Percentiles rank a stretch among this genome's conserved stretches.
These are phyloP conservation scores for Saturnispora halmiae DNA, from an alignment of 805 yeast species.

Conservation along the genomic window DNA sequence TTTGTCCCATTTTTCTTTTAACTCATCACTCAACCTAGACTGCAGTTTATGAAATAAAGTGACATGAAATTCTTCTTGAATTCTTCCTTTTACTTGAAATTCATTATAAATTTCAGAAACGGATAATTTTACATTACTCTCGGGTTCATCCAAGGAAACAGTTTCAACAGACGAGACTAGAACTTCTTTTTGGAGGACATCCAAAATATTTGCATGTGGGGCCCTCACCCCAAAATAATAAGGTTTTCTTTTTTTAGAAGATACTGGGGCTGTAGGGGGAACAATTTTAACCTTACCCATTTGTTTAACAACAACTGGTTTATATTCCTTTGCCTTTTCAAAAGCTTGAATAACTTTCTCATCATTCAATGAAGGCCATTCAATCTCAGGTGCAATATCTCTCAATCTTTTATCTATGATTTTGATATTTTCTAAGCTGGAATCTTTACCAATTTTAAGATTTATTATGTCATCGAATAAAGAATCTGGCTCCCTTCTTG, in stretches of 20 bases:
- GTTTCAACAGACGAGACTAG: neutral
- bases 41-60: constrained; percentile 46
- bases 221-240: constrained; percentile 40
- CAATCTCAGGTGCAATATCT: constrained; percentile 35
- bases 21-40: constrained; percentile 12
- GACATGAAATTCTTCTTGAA: constrained; percentile 55
- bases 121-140: neutral
- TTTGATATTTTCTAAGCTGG: constrained; percentile 44
- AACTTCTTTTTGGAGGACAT: constrained; percentile 4
- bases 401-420: constrained; percentile 33
- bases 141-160: neutral
- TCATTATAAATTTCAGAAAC: constrained; percentile 2
- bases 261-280: neutral
- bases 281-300: constrained; percentile 15
- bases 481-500: constrained; percentile 46
- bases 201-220: constrained; percentile 10
- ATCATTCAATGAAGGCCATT: constrained; percentile 32
- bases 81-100: constrained; percentile 27
- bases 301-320: constrained; percentile 40
- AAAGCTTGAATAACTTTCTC: constrained; percentile 40
- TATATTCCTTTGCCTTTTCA: constrained; percentile 41
- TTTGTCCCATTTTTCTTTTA: constrained; percentile 16
- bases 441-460: constrained; percentile 37
- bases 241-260: constrained; percentile 23
- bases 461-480: constrained; percentile 58